Conservation (phyloP, 129 eudicot genomes). For the Chrysanthemum makinoi region DNA sequence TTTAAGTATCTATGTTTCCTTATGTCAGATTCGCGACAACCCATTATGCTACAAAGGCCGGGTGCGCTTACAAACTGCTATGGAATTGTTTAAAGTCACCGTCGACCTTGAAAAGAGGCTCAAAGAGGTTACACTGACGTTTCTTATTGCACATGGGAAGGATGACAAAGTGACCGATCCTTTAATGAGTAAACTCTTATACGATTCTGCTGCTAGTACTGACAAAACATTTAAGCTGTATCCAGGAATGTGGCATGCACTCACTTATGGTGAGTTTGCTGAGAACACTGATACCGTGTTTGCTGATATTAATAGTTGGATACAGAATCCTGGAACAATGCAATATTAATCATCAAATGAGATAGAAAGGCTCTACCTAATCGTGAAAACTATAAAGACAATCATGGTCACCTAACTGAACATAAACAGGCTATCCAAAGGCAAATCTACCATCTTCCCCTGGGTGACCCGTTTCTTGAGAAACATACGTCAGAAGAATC, state of each 20-base stretch:
- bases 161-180: slow-evolving; percentile 89
- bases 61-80: slow-evolving; percentile 71
- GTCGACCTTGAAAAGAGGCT: slow-evolving; percentile 64
- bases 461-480: slow-evolving; percentile 24
- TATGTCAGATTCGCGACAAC: slow-evolving; percentile 61
- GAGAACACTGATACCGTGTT: slow-evolving; percentile 64
- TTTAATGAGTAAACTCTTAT: slow-evolving; percentile 53
- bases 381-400: neutral
- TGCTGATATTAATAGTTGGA: slow-evolving; percentile 51
- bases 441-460: slow-evolving; percentile 18
- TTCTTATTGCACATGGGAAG: slow-evolving; percentile 68
- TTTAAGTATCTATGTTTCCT: slow-evolving; percentile 7
- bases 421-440: neutral
- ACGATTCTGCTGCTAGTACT: slow-evolving; percentile 54
- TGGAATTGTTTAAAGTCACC: slow-evolving; percentile 48
- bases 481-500: slow-evolving; percentile 10
- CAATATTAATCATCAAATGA: neutral
- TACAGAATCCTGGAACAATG: neutral
- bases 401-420: neutral
- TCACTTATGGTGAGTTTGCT: slow-evolving; percentile 76
- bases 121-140: slow-evolving; percentile 63
- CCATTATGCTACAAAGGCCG: slow-evolving; percentile 88
- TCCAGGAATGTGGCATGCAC: slow-evolving; percentile 90
- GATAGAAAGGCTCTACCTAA: slow-evolving; percentile 13
- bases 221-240: slow-evolving; percentile 85